Evolutionary conservation across 2,329 filamentous ascomycete genomes (phyloP).

Genomic region (Sporothrix euskadiensis): DNA sequence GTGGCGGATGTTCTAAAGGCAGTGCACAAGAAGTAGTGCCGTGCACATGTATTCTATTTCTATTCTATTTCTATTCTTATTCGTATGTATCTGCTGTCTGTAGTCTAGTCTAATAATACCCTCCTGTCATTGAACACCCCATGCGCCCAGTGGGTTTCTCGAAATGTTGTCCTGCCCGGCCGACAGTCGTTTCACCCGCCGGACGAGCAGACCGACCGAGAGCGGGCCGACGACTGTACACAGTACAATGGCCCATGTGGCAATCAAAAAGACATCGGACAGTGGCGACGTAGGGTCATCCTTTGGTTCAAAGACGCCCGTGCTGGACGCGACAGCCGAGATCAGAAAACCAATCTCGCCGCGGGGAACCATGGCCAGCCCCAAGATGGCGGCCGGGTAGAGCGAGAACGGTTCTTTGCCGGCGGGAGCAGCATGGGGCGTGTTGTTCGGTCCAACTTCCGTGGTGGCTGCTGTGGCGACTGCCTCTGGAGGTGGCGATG

Average conservation of each 20-base stretch:
- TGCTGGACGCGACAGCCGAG: constrained; percentile 63
- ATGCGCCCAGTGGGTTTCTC: constrained; percentile 27
- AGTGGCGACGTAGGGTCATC: neutral
- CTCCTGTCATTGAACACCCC: constrained; percentile 20
- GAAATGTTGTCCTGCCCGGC: neutral
- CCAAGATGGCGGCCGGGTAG: constrained; percentile 67
- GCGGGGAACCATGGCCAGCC: constrained; percentile 69
- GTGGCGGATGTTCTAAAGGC: neutral
- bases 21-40: neutral
- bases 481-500: neutral
- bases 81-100: neutral
- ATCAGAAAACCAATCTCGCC: constrained; percentile 81
- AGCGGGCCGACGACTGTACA: constrained; percentile 57
- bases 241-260: constrained; percentile 57
- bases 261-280: constrained; percentile 53
- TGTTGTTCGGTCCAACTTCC: too few species aligned
- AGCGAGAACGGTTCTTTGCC: constrained; percentile 57
- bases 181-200: constrained; percentile 43
- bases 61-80: neutral
- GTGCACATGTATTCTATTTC: neutral
- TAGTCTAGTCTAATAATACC: neutral
- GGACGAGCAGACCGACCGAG: constrained; percentile 50
- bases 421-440: constrained; percentile 34
- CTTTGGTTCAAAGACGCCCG: constrained; percentile 43
- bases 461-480: neutral